phyloP scores from a whole-genome alignment of 75 land plant species.

The Cupressus sempervirens region DNA sequence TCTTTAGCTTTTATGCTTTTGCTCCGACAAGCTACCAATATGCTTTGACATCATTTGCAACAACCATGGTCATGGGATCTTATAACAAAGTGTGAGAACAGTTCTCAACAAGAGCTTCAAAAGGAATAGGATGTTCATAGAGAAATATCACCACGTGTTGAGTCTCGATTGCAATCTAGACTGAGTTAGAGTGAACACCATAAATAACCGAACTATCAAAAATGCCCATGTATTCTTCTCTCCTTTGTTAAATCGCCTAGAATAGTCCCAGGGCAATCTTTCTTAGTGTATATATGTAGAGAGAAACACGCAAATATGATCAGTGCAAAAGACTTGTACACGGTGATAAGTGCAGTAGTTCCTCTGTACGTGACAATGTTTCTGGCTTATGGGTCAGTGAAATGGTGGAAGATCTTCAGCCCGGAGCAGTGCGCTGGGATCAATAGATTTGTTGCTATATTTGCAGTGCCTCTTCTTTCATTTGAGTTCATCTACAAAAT shows the following conservation, averaged over 20 bases:
- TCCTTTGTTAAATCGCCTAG: background rate
- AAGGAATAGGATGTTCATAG: background rate
- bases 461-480: slow-evolving; percentile 84
- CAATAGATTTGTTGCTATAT: slow-evolving; percentile 72
- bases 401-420: slow-evolving; percentile 65
- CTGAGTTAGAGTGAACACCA: background rate
- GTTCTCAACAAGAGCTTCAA: background rate
- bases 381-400: slow-evolving; percentile 68
- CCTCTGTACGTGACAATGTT: slow-evolving; percentile 82
- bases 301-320: slow-evolving; percentile 41
- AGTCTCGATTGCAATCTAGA: background rate
- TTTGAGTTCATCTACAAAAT: slow-evolving; percentile 73
- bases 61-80: slow-evolving; percentile 5
- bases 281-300: background rate
- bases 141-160: slow-evolving; percentile 6
- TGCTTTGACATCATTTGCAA: slow-evolving; percentile 7
- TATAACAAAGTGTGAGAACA: background rate
- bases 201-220: background rate
- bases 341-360: slow-evolving; percentile 67
- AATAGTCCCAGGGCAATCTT: background rate
- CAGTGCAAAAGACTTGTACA: slow-evolving; percentile 60
- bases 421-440: slow-evolving; percentile 77
- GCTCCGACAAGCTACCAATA: background rate
- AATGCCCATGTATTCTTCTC: background rate
- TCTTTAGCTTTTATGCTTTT: slow-evolving; percentile 6